phyloP scores from a whole-genome alignment of 2,329 filamentous ascomycete genomes.

The Biscogniauxia marginata region DNA sequence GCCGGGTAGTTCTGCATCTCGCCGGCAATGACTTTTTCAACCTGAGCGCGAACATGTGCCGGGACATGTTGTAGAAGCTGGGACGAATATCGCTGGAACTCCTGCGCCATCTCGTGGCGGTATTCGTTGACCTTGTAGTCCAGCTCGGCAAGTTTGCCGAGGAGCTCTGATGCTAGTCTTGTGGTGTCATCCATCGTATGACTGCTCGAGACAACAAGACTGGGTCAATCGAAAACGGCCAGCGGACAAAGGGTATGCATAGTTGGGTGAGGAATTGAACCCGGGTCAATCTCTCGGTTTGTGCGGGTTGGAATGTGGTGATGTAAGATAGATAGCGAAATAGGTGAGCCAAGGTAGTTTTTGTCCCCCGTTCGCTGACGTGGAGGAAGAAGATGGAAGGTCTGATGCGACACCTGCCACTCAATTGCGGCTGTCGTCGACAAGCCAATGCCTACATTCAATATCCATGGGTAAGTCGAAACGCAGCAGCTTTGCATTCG shows the following conservation, averaged over 20 bases:
- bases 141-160: conserved; percentile 53
- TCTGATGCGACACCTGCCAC: neutral
- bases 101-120: conserved; percentile 54
- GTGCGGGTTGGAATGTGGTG: neutral
- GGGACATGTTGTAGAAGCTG: conserved; percentile 49
- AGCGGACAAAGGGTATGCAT: conserved; percentile 25
- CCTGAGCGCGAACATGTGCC: conserved; percentile 44
- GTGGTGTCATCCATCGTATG: conserved; percentile 48
- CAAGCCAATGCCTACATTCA: neutral
- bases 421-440: neutral
- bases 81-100: conserved; percentile 56
- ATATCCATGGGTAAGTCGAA: neutral
- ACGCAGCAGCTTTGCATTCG: neutral
- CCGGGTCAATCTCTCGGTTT: neutral
- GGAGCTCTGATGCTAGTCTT: conserved; percentile 51
- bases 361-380: neutral
- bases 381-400: neutral
- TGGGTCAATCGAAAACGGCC: conserved; percentile 24
- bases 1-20: conserved; percentile 45
- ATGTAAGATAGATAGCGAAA: neutral
- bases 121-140: conserved; percentile 57
- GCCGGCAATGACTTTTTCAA: conserved; percentile 47
- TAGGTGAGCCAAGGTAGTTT: neutral
- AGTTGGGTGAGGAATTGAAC: conserved; percentile 6
- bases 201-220: conserved; percentile 9